Evolutionary conservation across 495 filamentous ascomycete species (phyloP).

Genomic region (Aspergillus biplanus): DNA sequence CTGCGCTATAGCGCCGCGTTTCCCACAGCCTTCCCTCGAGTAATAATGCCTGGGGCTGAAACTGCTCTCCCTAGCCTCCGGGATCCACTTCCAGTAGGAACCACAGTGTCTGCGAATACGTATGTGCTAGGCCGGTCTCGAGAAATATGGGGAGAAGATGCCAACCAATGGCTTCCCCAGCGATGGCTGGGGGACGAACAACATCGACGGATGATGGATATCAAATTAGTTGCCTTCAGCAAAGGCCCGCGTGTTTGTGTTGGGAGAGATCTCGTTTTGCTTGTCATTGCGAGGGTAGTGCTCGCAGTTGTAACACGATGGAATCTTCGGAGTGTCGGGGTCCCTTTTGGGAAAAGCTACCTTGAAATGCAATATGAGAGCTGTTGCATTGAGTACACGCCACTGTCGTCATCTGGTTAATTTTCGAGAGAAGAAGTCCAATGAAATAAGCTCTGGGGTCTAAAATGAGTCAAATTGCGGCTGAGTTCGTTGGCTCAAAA

Average conservation of each 20-base stretch:
- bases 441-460: neutral
- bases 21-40: slow-evolving; percentile 63
- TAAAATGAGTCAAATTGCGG: neutral
- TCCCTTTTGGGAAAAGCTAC: slow-evolving; percentile 18
- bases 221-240: slow-evolving; percentile 27
- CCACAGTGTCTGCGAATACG: slow-evolving; percentile 57
- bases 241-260: slow-evolving; percentile 26
- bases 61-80: slow-evolving; percentile 24
- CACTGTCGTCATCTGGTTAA: neutral
- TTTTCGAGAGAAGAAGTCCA: neutral
- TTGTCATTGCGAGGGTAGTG: slow-evolving; percentile 21
- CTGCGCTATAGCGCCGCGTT: slow-evolving; percentile 72
- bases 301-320: slow-evolving; percentile 18
- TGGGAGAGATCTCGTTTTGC: slow-evolving; percentile 25
- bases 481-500: neutral
- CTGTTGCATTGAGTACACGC: slow-evolving; percentile 15
- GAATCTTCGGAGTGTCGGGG: slow-evolving; percentile 20
- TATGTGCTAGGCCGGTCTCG: slow-evolving; percentile 59
- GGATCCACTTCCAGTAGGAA: slow-evolving; percentile 62
- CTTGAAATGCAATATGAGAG: slow-evolving; percentile 28
- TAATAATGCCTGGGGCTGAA: slow-evolving; percentile 33
- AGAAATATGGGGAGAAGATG: slow-evolving; percentile 59
- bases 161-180: slow-evolving; percentile 58
- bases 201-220: slow-evolving; percentile 45
- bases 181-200: slow-evolving; percentile 54